phyloP scores from a whole-genome alignment of 805 yeast genomes.

The Barnettozyma populi region DNA sequence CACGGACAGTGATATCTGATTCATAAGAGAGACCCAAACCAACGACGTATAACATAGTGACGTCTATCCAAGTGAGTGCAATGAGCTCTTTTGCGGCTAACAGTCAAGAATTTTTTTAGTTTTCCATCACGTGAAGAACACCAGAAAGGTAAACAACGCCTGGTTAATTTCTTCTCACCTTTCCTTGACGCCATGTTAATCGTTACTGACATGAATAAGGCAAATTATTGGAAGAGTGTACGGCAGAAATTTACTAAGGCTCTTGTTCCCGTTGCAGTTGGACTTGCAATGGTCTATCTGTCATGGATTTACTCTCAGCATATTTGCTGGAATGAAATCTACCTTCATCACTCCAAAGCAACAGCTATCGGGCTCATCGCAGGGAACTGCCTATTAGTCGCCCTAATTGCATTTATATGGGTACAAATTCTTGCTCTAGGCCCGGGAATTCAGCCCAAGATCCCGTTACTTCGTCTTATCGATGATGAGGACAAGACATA shows the following conservation, averaged over 20 bases:
- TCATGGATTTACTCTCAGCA: constrained; percentile 24
- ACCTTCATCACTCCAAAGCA: constrained; percentile 21
- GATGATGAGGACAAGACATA: constrained; percentile 19
- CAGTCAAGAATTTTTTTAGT: not conserved
- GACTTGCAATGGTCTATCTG: constrained; percentile 12
- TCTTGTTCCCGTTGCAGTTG: constrained; percentile 11
- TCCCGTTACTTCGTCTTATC: constrained; percentile 32
- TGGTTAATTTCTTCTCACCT: not conserved
- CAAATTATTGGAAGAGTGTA: not conserved
- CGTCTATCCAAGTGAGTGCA: not conserved
- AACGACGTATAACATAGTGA: constrained; percentile 73
- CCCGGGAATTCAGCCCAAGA: constrained; percentile 46
- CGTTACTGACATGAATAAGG: not conserved
- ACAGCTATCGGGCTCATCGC: constrained; percentile 30
- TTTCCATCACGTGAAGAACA: not conserved
- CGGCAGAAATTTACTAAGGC: not conserved
- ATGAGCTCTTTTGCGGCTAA: not conserved
- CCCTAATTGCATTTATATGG: constrained; percentile 38
- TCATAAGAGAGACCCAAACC: constrained; percentile 91
- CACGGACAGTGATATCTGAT: constrained; percentile 90
- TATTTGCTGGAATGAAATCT: constrained; percentile 27
- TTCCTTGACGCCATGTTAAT: not conserved
- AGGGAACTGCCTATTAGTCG: constrained; percentile 25
- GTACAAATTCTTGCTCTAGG: constrained; percentile 40
- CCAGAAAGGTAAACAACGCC: not conserved